Evolutionary conservation across 2,329 filamentous ascomycete genomes (phyloP).

Genomic region (Peltaster fructicola): DNA sequence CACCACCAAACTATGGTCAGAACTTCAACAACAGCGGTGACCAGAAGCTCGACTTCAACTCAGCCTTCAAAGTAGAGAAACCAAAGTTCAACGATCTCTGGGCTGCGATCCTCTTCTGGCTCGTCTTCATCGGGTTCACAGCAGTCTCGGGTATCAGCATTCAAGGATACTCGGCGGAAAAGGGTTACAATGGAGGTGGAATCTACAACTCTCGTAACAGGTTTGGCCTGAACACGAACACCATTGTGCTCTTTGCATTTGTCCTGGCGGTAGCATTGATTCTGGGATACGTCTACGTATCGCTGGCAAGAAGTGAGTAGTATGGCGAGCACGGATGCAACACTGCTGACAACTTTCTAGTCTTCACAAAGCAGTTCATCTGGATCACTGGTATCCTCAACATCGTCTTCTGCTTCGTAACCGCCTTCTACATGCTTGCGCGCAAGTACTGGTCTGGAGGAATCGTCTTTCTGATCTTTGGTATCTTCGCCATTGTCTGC

Average conservation of each 20-base stretch:
- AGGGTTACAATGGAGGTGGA: conserved; percentile 46
- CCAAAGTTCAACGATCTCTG: conserved; percentile 87
- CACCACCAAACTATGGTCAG: conserved; percentile 20
- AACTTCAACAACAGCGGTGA: conserved; percentile 16
- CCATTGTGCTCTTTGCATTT: conserved; percentile 69
- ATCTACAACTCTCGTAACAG: conserved; percentile 54
- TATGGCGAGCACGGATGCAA: background rate
- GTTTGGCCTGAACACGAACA: conserved; percentile 64
- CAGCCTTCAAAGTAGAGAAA: conserved; percentile 63
- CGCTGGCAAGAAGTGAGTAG: conserved; percentile 19
- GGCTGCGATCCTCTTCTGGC: conserved; percentile 64
- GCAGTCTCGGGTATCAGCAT: conserved; percentile 62
- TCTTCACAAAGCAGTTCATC: conserved; percentile 65
- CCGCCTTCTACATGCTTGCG: conserved; percentile 70
- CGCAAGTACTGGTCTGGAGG: conserved; percentile 64
- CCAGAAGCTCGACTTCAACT: conserved; percentile 46
- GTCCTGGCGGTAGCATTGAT: conserved; percentile 56
- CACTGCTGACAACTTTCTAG: conserved; percentile 1
- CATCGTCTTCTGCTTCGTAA: conserved; percentile 66
- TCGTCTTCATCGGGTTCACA: conserved; percentile 54
- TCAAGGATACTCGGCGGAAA: conserved; percentile 51
- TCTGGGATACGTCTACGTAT: conserved; percentile 62
- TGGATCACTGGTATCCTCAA: conserved; percentile 86
- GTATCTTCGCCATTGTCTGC: conserved; percentile 60
- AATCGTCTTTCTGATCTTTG: conserved; percentile 72